Conservation (phyloP, 768 basidiomycete species). For the Suillus weaverae region DNA sequence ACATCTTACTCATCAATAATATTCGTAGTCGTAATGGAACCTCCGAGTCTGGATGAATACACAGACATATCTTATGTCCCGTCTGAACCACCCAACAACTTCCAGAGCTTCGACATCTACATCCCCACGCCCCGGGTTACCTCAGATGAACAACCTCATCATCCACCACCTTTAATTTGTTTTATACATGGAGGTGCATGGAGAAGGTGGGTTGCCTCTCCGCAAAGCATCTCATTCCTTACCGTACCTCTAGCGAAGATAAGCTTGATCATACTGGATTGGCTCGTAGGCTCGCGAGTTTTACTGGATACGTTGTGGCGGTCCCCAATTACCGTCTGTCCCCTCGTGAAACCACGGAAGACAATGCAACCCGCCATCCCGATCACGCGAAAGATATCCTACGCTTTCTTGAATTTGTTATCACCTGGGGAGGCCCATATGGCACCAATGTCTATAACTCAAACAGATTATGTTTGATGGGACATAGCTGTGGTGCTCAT, state of each 20-base stretch:
- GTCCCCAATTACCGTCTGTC: slow-evolving; percentile 83
- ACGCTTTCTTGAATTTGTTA: slow-evolving; percentile 58
- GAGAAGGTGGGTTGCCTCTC: slow-evolving; percentile 55
- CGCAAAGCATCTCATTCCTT: neutral
- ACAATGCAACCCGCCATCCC: slow-evolving; percentile 57
- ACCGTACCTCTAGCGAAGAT: slow-evolving; percentile 55
- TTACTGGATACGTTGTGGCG: slow-evolving; percentile 57
- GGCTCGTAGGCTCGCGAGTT: slow-evolving; percentile 50
- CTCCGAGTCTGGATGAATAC: slow-evolving; percentile 9
- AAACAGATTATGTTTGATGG: slow-evolving; percentile 55
- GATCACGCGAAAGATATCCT: slow-evolving; percentile 69
- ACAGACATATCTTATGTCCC: slow-evolving; percentile 39
- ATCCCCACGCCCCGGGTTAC: slow-evolving; percentile 25
- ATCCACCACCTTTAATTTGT: slow-evolving; percentile 49
- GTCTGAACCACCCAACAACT: slow-evolving; percentile 25
- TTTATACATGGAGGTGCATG: slow-evolving; percentile 88
- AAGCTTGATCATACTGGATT: slow-evolving; percentile 58
- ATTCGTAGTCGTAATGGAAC: slow-evolving; percentile 6
- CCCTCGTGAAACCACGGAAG: slow-evolving; percentile 36
- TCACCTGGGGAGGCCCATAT: slow-evolving; percentile 36
- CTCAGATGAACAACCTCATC: neutral
- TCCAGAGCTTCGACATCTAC: slow-evolving; percentile 59
- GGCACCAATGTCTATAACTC: slow-evolving; percentile 38
- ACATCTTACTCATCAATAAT: neutral
- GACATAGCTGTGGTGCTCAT: slow-evolving; percentile 83